Percentiles rank a stretch among this genome's conserved stretches.
These are phyloP conservation scores for Houttuynia cordata DNA, from an alignment of 164 flowering plant species.

Conservation along the genomic window DNA sequence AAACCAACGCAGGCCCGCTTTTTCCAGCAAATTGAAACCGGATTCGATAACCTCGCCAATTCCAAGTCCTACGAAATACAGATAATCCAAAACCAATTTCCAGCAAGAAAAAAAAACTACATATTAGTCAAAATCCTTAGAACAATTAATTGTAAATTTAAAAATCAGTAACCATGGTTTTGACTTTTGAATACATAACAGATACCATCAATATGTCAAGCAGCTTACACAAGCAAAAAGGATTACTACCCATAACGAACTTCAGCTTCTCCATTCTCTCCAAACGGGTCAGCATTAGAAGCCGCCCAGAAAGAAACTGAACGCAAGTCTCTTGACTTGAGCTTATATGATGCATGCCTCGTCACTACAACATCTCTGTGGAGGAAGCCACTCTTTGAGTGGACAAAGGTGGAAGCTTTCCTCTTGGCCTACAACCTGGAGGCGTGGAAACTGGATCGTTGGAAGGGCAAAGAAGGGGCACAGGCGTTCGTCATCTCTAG, in stretches of 20 bases:
- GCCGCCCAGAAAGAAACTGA: no score
- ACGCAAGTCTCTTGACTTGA: no score
- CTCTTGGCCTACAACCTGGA: no score
- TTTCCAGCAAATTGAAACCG: slow-evolving; percentile 71
- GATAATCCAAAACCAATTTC: background rate
- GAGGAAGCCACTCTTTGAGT: no score
- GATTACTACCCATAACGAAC: background rate
- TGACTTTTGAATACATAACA: background rate
- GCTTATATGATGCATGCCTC: no score
- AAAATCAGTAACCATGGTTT: background rate
- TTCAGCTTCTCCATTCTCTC: background rate
- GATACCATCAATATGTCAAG: background rate
- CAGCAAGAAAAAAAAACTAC: background rate
- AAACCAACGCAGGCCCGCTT: slow-evolving; percentile 69
- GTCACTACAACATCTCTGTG: no score
- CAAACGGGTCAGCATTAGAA: no score
- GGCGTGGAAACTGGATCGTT: no score
- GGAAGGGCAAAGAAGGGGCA: no score
- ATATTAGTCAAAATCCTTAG: background rate
- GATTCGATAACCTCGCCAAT: slow-evolving; percentile 75
- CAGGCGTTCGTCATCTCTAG: no score
- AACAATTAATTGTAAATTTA: background rate
- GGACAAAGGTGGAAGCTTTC: no score
- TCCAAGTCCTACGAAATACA: slow-evolving; percentile 57
- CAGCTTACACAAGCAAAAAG: background rate